Evolutionary conservation across 495 filamentous ascomycete species (phyloP), one percentile per base, ranked within the genome.

Genomic region (Entonaema liquescens): DNA sequence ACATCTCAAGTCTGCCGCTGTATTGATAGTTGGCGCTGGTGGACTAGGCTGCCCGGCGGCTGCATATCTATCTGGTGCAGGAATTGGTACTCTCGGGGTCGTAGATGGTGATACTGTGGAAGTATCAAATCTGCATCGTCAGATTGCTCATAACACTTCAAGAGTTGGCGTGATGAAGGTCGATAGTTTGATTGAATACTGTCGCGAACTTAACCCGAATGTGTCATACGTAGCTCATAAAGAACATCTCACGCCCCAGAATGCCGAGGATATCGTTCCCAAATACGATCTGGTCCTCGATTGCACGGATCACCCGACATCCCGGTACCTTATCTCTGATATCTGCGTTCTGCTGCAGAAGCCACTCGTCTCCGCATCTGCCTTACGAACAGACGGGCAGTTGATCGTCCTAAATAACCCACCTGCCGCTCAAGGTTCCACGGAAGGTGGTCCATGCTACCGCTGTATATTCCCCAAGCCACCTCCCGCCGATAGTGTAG

Each of bases 271-370:
- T 15, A 88, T 89, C 40, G 89, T 95, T 59, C 59, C 78, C 0
- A 65, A 79, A 2, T 98, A 96, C 76, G 93, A 98, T 73, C 69
- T 97, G 5, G 87, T 98, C 26, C 86, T 99, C 29, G 95, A 99
- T 79, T 99, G 95, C 74, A 97, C 94, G 4, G 95, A 99, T 78
- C 93, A 93, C 62, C 95, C 95, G 0, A 90, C 91, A 5, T 91
- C 94, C 0, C 92, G 95, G 40, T 98, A 99, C 77, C 84, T 98
- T 5, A 92, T 98, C 71, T 97, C 94, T 0, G 95, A 99, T 72
- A 86, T 92, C 15, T 93, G 92, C 58, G 91, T 98, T 1, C 79
- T 97, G 9, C 80, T 92, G 1, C 76, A 83, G 1, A 97, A 94
- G 72, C 89, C 93, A 0, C 84, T 99, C 28, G 88, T 99, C 28